Conservation (phyloP, 1,139 yeast genomes). For the Suhomyces terraborum region DNA sequence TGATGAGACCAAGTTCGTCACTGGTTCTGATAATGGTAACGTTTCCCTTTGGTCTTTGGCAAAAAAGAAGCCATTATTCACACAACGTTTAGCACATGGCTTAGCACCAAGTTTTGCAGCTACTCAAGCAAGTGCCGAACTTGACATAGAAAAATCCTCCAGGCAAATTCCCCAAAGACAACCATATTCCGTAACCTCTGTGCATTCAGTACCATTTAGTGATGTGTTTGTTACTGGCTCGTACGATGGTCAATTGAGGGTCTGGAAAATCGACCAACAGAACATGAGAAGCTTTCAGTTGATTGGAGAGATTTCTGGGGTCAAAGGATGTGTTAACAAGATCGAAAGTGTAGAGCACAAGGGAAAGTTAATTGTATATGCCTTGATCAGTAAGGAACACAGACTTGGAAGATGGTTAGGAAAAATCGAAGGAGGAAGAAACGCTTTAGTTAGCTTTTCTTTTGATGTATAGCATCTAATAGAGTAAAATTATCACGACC, state of each 20-base stretch:
- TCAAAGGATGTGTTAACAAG: slow-evolving; percentile 71
- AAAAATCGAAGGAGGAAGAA: slow-evolving; percentile 44
- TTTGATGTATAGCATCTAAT: slow-evolving; percentile 24
- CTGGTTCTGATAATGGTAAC: slow-evolving; percentile 94
- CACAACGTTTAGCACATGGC: slow-evolving; percentile 77
- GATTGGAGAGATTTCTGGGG: slow-evolving; percentile 56
- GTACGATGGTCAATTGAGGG: slow-evolving; percentile 70
- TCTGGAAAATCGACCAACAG: slow-evolving; percentile 71
- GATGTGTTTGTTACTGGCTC: slow-evolving; percentile 88
- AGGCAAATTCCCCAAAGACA: slow-evolving; percentile 64
- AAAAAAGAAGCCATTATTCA: slow-evolving; percentile 82
- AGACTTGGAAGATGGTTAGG: slow-evolving; percentile 81
- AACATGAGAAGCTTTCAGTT: slow-evolving; percentile 60
- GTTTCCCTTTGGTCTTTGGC: slow-evolving; percentile 84
- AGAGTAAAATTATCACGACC: slow-evolving; percentile 1
- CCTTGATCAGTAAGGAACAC: slow-evolving; percentile 79
- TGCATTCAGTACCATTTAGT: slow-evolving; percentile 86
- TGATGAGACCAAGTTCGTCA: slow-evolving; percentile 88
- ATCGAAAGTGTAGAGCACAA: slow-evolving; percentile 65
- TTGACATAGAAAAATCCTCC: slow-evolving; percentile 38
- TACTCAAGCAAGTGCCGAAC: slow-evolving; percentile 69
- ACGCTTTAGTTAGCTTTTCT: slow-evolving; percentile 42
- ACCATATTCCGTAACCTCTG: slow-evolving; percentile 84
- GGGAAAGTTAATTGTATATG: slow-evolving; percentile 56
- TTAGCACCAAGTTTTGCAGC: slow-evolving; percentile 53